Evolutionary conservation across 352 stramenopile genomes (phyloP), one percentile per base, ranked within the genome.

Genomic region (Albugo candida): DNA sequence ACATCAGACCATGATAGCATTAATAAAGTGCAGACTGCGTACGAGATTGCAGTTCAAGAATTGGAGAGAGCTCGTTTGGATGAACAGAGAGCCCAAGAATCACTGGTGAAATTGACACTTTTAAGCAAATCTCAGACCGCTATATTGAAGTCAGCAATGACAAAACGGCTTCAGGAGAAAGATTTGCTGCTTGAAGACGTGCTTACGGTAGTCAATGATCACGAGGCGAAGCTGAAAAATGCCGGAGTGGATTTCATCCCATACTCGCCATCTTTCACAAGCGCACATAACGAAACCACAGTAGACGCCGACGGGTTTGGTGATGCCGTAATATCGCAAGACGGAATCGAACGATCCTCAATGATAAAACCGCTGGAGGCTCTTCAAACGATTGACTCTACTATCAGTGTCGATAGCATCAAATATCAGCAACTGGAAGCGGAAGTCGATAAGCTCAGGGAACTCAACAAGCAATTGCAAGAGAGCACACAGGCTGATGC

Each of bases 41-140:
- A 74, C 20, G 70, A 82, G 24, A 69, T 79, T 21, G 59, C 82
- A 20, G 63, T 76, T 37, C 58, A 63, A 13, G 67, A 87, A 13
- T 49, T 87, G 11, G 51, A 74, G 21, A 59, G 63, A 21, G 72
- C 77, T 2, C 60, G 65, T 4, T 67, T 81, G 41, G 70, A 65
- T 14, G 77, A 91, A 21, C 68, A 83, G 42, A 79, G 69, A 35
- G 70, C 65, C 5, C 74, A 87, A 38, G 77, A 86, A 27, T 91
- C 77, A 14, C 60, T 91, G 12, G 72, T 55, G 38, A 91, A 91
- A 24, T 52, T 91, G 19, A 72, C 87, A 49, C 61, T 91, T 17
- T 42, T 91, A 14, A 91, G 75, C 59, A 87, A 86, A 45, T 86
- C 72, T 18, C 74, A 87, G 51, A 86, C 72, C 21, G 73, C 70